A percentile compares a stretch with the other conserved stretches of the same genome.
These are phyloP conservation scores for Solanum sitiens DNA, from an alignment of 257 asterid genomes.

Conservation along the genomic window DNA sequence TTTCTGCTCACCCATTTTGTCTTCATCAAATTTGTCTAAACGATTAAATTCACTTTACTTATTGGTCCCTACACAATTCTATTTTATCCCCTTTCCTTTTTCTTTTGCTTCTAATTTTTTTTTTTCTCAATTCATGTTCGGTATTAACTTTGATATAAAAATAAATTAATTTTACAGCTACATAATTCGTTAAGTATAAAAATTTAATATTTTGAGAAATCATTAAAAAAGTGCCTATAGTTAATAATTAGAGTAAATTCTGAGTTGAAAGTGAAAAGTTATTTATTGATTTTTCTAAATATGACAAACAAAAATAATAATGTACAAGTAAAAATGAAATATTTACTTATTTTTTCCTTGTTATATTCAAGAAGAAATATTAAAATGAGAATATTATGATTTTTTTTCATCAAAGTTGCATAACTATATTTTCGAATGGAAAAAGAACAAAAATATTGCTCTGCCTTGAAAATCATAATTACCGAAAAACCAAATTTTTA, in stretches of 20 bases:
- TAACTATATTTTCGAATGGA: background rate
- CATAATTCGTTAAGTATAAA: too few species aligned
- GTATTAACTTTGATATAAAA: too few species aligned
- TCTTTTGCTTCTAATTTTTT: background rate
- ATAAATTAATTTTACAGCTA: too few species aligned
- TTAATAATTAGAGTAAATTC: too few species aligned
- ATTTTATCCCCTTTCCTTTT: background rate
- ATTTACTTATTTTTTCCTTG: background rate
- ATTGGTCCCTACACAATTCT: background rate
- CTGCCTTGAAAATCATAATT: background rate
- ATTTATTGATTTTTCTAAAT: too few species aligned
- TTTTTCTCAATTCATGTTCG: background rate
- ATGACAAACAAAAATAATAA: background rate
- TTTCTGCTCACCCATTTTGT: slow-evolving; percentile 33
- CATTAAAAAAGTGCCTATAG: too few species aligned
- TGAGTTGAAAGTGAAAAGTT: too few species aligned
- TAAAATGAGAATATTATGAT: background rate
- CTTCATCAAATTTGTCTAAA: slow-evolving; percentile 38
- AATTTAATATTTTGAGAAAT: too few species aligned
- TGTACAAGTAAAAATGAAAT: background rate
- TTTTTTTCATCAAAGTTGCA: background rate
- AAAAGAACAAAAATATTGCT: background rate
- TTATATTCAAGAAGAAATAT: background rate
- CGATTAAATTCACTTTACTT: background rate
- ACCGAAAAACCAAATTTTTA: background rate